These are phyloP conservation scores for Arthrobotrys sinensis DNA, from an alignment of 2,329 filamentous ascomycete species.

Conservation along the genomic window DNA sequence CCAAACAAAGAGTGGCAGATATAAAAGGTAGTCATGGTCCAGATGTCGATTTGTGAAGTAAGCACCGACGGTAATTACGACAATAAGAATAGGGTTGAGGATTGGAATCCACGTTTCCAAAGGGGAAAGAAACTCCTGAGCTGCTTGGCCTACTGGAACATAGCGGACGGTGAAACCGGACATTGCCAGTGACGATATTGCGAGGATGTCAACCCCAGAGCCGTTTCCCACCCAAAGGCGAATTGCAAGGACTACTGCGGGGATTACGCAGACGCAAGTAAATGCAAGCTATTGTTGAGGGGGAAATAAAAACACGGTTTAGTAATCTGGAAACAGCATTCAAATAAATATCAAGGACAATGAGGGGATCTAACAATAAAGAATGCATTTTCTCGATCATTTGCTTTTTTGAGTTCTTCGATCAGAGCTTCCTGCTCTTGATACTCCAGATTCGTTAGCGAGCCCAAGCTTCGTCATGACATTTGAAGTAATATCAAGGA, in stretches of 20 bases:
- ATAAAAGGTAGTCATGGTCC: constrained; percentile 46
- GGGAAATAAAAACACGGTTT: not conserved
- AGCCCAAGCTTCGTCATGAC: not conserved
- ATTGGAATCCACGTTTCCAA: constrained; percentile 50
- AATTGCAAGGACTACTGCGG: constrained; percentile 23
- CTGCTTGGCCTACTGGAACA: constrained; percentile 33
- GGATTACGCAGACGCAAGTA: constrained; percentile 47
- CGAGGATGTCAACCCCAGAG: constrained; percentile 43
- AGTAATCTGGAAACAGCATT: not conserved
- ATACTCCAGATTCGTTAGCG: constrained; percentile 14
- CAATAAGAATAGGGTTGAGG: constrained; percentile 50
- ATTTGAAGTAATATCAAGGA: not conserved
- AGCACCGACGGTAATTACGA: constrained; percentile 47
- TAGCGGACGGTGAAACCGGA: constrained; percentile 47
- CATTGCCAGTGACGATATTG: constrained; percentile 56
- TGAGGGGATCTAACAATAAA: constrained; percentile 48
- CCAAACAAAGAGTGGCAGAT: constrained; percentile 50
- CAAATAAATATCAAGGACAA: not conserved
- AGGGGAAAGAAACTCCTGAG: constrained; percentile 47
- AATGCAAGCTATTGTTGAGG: constrained; percentile 48
- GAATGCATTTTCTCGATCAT: constrained; percentile 58
- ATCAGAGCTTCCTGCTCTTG: constrained; percentile 57
- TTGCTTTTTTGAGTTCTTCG: constrained; percentile 49
- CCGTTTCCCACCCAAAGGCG: constrained; percentile 41
- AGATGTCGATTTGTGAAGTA: constrained; percentile 37